These are phyloP conservation scores for Fusarium verticillioides DNA, from an alignment of 2,329 filamentous ascomycete genomes.

Conservation along the genomic window DNA sequence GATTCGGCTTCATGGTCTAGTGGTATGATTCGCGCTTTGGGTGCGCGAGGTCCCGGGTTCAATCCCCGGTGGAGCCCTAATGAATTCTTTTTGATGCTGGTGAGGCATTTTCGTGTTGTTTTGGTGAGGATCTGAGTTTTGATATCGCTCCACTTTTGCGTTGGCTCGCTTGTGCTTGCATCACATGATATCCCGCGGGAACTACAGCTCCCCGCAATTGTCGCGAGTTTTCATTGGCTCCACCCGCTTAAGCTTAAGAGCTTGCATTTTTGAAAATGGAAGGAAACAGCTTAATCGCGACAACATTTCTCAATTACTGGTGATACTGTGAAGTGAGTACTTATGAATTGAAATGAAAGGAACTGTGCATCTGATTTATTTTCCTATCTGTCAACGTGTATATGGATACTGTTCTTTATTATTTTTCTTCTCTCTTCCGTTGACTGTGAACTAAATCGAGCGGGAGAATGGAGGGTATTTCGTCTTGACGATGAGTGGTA, in stretches of 20 bases:
- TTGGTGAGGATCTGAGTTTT: background rate
- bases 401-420: accelerated
- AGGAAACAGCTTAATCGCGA: background rate
- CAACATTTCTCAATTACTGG: background rate
- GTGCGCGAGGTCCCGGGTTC: slow-evolving; percentile 59
- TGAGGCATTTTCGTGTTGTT: background rate
- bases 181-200: background rate
- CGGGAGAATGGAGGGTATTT: no score
- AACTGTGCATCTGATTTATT: accelerated
- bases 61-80: slow-evolving; percentile 50
- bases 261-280: background rate
- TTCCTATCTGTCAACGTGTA: accelerated
- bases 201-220: accelerated
- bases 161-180: accelerated
- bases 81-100: accelerated
- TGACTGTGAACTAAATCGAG: no score
- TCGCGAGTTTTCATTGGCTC: accelerated
- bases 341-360: accelerated
- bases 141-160: background rate
- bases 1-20: slow-evolving; percentile 26
- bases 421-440: no score
- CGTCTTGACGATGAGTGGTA: accelerated
- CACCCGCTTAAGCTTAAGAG: background rate
- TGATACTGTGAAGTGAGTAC: no score
- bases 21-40: slow-evolving; percentile 37